Conservation (phyloP, 768 basidiomycete genomes). For the Tulasnella calospora region DNA sequence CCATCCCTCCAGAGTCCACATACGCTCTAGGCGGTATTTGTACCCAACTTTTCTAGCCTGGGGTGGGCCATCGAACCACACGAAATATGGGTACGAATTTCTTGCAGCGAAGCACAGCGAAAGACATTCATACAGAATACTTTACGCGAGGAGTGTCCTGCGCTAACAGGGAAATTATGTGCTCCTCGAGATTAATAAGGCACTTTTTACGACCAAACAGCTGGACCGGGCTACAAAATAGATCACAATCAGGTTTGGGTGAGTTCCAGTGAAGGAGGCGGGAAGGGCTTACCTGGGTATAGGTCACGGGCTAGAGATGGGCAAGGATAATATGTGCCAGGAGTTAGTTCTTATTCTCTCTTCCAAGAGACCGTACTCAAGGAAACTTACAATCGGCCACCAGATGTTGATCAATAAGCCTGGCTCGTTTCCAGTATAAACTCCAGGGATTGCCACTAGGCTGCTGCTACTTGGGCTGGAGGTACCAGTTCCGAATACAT, state of each 20-base stretch:
- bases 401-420: constrained; percentile 12
- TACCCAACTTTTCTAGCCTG: too few species aligned
- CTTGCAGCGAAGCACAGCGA: too few species aligned
- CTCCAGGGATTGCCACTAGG: constrained; percentile 1
- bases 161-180: too few species aligned
- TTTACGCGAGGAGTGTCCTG: too few species aligned
- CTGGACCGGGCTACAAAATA: neutral
- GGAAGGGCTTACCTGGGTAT: neutral
- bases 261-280: neutral
- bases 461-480: neutral
- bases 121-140: too few species aligned
- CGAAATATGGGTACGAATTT: too few species aligned
- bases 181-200: too few species aligned
- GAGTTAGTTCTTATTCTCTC: neutral
- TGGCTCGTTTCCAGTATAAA: constrained; percentile 1
- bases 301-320: neutral
- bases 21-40: too few species aligned
- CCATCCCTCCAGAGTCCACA: too few species aligned
- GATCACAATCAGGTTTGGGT: neutral
- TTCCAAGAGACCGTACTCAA: neutral
- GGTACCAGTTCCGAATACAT: neutral
- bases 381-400: neutral
- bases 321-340: neutral
- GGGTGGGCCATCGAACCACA: too few species aligned
- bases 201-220: neutral